Evolutionary conservation across 2,329 filamentous ascomycete genomes (phyloP).

Genomic region (Xylariaceae sp.): DNA sequence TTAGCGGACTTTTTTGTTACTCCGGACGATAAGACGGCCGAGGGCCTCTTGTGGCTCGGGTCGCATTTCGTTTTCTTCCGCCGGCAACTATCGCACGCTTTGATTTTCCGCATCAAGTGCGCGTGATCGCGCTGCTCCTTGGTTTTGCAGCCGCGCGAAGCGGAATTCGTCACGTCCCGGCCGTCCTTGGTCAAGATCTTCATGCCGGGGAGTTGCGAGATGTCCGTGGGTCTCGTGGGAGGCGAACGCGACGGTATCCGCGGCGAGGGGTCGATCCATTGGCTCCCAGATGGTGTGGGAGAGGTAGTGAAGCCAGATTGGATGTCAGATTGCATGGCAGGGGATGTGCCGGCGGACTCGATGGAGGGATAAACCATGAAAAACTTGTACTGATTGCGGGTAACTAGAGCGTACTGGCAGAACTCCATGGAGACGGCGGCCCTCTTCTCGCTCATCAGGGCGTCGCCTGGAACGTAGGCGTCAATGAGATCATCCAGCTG

Average conservation of each 20-base stretch:
- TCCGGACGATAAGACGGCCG: conserved; percentile 32
- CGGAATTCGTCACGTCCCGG: conserved; percentile 56
- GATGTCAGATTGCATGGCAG: conserved; percentile 43
- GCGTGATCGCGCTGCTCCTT: conserved; percentile 64
- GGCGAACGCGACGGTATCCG: conserved; percentile 27
- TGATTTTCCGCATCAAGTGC: conserved; percentile 61
- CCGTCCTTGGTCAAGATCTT: conserved; percentile 62
- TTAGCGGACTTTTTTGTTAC: conserved; percentile 37
- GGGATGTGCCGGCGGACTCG: conserved; percentile 39
- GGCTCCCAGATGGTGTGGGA: conserved; percentile 44
- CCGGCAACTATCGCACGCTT: conserved; percentile 59
- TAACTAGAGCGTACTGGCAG: conserved; percentile 47
- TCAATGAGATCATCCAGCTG: conserved; percentile 58
- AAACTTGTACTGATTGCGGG: conserved; percentile 57
- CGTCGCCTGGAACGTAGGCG: conserved; percentile 50
- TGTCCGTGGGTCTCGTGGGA: conserved; percentile 38
- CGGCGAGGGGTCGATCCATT: conserved; percentile 36
- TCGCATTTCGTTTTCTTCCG: conserved; percentile 61
- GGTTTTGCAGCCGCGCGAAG: conserved; percentile 58
- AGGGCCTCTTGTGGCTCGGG: conserved; percentile 52
- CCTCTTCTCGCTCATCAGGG: conserved; percentile 54
- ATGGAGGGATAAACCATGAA: conserved; percentile 46
- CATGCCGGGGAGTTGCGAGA: conserved; percentile 56
- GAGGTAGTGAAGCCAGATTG: conserved; percentile 45
- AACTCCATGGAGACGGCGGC: conserved; percentile 55